Percentiles rank a stretch among this genome's conserved stretches.
Conservation (phyloP, 116 monocot species). For the Papilionanthe hybrid region DNA sequence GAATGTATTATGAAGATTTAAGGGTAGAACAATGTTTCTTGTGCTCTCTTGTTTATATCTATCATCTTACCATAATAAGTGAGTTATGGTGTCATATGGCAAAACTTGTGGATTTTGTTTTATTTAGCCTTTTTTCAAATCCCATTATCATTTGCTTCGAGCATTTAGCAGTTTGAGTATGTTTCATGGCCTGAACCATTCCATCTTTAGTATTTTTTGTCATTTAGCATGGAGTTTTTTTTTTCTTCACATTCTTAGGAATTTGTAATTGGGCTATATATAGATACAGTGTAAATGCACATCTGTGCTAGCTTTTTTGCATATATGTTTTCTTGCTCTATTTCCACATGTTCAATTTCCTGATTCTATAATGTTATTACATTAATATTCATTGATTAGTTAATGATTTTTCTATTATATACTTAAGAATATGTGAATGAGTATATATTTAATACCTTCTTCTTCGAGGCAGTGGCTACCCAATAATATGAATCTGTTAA, state of each 20-base stretch:
- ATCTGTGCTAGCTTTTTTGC: neutral
- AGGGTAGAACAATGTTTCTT: neutral
- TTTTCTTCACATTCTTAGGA: neutral
- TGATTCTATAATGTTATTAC: neutral
- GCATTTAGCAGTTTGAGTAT: neutral
- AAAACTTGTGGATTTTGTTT: too few species aligned
- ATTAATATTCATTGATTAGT: neutral
- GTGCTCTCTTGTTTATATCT: neutral
- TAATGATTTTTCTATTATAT: neutral
- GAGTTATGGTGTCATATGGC: neutral
- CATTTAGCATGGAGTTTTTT: neutral
- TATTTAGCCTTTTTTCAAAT: too few species aligned
- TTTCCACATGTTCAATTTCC: too few species aligned
- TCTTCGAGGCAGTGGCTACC: slow-evolving; percentile 26
- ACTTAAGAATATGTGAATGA: neutral
- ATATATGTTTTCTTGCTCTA: neutral
- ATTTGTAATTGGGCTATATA: neutral
- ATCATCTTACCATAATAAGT: neutral
- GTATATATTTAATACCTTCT: neutral
- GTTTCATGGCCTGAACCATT: neutral
- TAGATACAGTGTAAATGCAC: neutral
- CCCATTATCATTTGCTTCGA: too few species aligned
- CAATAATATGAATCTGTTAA: slow-evolving; percentile 14
- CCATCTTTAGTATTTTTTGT: neutral
- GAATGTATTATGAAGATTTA: neutral